These are phyloP conservation scores for Venturia effusa DNA, from an alignment of 2,329 filamentous ascomycete genomes.

Conservation along the genomic window DNA sequence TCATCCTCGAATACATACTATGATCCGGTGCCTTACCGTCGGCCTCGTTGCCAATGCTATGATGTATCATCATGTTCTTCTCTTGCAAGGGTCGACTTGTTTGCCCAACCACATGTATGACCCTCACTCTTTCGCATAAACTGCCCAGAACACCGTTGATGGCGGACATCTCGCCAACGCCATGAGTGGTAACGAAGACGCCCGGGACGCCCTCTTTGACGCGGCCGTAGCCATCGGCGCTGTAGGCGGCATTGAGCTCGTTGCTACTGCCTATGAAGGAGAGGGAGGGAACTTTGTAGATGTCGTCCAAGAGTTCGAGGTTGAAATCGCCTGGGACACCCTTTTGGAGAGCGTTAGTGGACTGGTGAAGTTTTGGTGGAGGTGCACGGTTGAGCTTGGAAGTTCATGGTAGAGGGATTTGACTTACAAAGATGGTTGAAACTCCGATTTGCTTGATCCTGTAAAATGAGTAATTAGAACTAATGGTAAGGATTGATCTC, in stretches of 20 bases:
- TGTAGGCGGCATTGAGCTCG: slow-evolving; percentile 48
- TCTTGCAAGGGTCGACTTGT: slow-evolving; percentile 31
- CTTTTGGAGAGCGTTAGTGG: slow-evolving; percentile 7
- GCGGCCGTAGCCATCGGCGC: slow-evolving; percentile 47
- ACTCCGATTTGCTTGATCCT: slow-evolving; percentile 31
- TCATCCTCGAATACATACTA: slow-evolving; percentile 1
- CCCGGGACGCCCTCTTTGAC: slow-evolving; percentile 38
- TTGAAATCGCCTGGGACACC: slow-evolving; percentile 38
- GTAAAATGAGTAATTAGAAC: not conserved
- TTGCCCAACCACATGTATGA: slow-evolving; percentile 37
- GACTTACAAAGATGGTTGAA: slow-evolving; percentile 26
- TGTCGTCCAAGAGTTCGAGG: slow-evolving; percentile 33
- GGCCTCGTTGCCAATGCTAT: slow-evolving; percentile 31
- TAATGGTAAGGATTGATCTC: not conserved
- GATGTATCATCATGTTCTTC: slow-evolving; percentile 34
- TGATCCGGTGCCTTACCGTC: slow-evolving; percentile 23
- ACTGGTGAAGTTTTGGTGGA: not conserved
- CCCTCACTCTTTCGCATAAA: slow-evolving; percentile 32
- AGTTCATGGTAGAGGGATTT: not conserved
- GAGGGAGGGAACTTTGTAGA: slow-evolving; percentile 29
- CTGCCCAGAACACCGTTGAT: slow-evolving; percentile 35
- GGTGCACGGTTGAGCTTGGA: not conserved
- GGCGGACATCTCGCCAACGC: slow-evolving; percentile 40
- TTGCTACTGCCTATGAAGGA: slow-evolving; percentile 43
- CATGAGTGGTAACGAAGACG: slow-evolving; percentile 47